Evolutionary conservation across 768 basidiomycete genomes (phyloP), one percentile per base, ranked within the genome.

Genomic region (Leccinum arenicola): DNA sequence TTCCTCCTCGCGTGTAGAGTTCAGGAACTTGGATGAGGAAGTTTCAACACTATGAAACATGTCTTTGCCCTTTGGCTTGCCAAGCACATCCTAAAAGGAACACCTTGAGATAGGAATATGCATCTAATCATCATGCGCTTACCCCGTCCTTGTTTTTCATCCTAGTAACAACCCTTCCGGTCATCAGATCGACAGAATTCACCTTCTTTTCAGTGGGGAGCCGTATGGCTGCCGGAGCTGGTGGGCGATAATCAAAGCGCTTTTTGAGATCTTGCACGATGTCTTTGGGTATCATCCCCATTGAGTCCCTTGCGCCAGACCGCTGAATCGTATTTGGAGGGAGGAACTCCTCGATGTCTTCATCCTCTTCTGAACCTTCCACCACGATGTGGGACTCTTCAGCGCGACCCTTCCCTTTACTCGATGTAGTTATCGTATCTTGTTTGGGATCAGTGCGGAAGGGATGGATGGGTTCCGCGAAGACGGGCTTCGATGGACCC

Each of bases 81-180:
- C 35, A n/a, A 10, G 6, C 31, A 14, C 15, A 38, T 15, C 38
- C 68, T 71, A 58, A 27, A 11, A 29, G 10, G 49, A 55, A 40
- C 7, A 4, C n/a, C 9, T 40, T 65, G 52, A 63, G 60, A 60
- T 45, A 50, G 5, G 21, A 45, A 55, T 19, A 21, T 51, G 12
- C 17, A 4, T 27, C 40, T 55, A 25, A 17, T 35, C 35, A 52
- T 8, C 38, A 35, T 57, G 51, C 8, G 27, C 70, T 62, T 51
- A 73, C 68, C 67, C 65, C 56, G 33, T 43, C 52, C 49, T 63
- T 73, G 51, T 31, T 56, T 56, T 62, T 75, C 72, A 73, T 73
- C 51, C 4, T 61, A n/a, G 52, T 9, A 17, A 64, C 2, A 27
- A 59, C 5, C 23, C 19, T 35, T 50, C 47, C 3, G 8, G 19